Percentiles rank a stretch among this genome's conserved stretches.
These are phyloP conservation scores for Puya raimondii DNA, from an alignment of 176 grass and related monocot genomes.

Conservation along the genomic window DNA sequence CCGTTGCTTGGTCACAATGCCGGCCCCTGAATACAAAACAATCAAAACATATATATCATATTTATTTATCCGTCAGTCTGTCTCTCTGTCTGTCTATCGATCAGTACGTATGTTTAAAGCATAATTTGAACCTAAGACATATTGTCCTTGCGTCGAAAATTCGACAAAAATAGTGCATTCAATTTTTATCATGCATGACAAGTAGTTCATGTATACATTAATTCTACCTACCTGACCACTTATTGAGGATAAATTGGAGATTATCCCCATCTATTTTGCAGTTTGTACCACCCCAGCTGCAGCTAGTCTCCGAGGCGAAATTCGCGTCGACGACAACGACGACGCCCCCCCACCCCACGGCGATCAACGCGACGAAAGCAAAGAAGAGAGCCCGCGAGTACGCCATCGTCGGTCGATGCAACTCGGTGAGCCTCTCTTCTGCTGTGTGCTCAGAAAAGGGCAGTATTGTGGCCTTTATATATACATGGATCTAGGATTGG, in stretches of 20 bases:
- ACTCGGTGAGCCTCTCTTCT: too few species aligned
- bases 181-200: background rate
- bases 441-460: too few species aligned
- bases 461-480: too few species aligned
- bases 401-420: background rate
- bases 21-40: constrained; percentile 21
- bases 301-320: background rate
- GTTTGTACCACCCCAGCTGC: constrained; percentile 16
- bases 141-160: background rate
- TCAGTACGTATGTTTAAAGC: background rate
- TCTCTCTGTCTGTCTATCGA: background rate
- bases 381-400: constrained; percentile 1
- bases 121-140: background rate
- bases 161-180: background rate
- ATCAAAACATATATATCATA: background rate
- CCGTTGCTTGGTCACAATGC: constrained; percentile 41
- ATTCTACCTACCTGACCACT: constrained; percentile 23
- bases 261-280: constrained; percentile 12
- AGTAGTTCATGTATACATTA: background rate
- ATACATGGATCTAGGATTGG: too few species aligned
- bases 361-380: constrained; percentile 13
- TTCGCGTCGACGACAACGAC: constrained; percentile 10
- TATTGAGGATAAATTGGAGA: constrained; percentile 15
- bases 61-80: background rate
- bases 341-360: background rate